These are phyloP conservation scores for Sophora flavescens DNA, from an alignment of 306 rosid species.

Conservation along the genomic window DNA sequence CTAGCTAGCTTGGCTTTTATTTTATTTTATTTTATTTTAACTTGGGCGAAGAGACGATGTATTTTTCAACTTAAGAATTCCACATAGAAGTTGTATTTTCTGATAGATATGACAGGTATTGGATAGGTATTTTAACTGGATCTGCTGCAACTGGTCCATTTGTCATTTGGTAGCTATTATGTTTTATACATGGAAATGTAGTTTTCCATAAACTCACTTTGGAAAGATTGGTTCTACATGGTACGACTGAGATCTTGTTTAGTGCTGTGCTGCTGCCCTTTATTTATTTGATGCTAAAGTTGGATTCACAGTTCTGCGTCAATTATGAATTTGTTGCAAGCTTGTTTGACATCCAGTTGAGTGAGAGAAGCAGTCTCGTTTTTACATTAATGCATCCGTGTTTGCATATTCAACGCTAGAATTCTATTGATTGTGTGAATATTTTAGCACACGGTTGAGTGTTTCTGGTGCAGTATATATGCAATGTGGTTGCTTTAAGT, in stretches of 20 bases:
- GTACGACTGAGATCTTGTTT: background rate
- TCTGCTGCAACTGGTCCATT: conserved; percentile 35
- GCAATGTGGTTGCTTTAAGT: conserved; percentile 23
- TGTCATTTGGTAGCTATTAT: conserved; percentile 3
- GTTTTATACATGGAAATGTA: conserved; percentile 25
- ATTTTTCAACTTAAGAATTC: no score
- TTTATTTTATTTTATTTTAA: no score
- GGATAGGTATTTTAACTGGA: conserved; percentile 36
- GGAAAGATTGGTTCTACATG: conserved; percentile 41
- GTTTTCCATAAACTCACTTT: conserved; percentile 26
- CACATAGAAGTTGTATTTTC: no score
- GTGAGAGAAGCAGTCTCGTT: conserved; percentile 5
- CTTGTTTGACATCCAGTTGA: conserved; percentile 17
- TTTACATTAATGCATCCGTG: background rate
- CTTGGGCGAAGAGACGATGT: no score
- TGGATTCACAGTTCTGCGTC: conserved; percentile 36
- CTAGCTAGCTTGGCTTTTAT: no score
- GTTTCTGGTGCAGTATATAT: conserved; percentile 2
- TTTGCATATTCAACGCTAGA: conserved; percentile 13
- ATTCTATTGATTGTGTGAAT: conserved; percentile 13
- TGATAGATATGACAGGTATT: conserved; percentile 4
- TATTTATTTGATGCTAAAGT: conserved; percentile 31
- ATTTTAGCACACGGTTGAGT: conserved; percentile 34
- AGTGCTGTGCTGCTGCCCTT: conserved; percentile 2
- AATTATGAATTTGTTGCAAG: conserved; percentile 22